Evolutionary conservation across 2,329 filamentous ascomycete species (phyloP), one percentile per base, ranked within the genome.

Genomic region (Neophaeococcomyces mojaviensis): DNA sequence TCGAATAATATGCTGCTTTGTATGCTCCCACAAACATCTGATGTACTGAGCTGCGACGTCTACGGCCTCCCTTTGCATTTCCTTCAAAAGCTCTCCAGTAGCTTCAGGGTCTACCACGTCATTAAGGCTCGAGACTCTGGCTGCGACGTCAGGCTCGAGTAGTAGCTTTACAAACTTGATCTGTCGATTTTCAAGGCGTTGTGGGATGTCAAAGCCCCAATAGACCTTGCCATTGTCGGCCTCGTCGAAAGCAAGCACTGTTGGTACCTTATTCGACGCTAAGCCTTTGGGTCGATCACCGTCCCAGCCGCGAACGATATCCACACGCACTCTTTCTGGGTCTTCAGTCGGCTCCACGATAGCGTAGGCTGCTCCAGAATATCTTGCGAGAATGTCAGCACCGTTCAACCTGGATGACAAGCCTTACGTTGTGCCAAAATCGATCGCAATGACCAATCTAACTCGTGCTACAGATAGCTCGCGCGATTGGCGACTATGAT

Each of bases 141-240:
- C 6, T n/a, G 20, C 9, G 16, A 7, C 6, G 26, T 31, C 16
- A 6, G 39, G 20, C 24, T 42, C 39, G 10, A 42, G 24, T 12
- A 42, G 28, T 6, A 42, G 22, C 20, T 42, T 42, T 5, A 32
- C 10, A 5, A 5, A 42, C 18, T 31, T 31, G 4, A 42, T 5
- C 16, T 8, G 28, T 18, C 16, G 7, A 9, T 9, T 4, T 7
- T 32, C 39, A 8, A 15, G 7, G 6, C 18, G 7, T 12, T 31
- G 10, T 15, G 39, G 39, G 8, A 42, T 31, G 26, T 31, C 39
- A 26, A 42, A 42, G 7, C 39, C 39, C 10, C 39, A 42, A 9
- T 7, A 32, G 5, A 18, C 12, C 8, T 22, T 8, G 18, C 9
- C 16, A 15, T 15, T 20, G 18, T 10, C 9, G 6, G 12, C 13